Conservation (phyloP, 163 green algal genomes). For the Chlorella variabilis region DNA sequence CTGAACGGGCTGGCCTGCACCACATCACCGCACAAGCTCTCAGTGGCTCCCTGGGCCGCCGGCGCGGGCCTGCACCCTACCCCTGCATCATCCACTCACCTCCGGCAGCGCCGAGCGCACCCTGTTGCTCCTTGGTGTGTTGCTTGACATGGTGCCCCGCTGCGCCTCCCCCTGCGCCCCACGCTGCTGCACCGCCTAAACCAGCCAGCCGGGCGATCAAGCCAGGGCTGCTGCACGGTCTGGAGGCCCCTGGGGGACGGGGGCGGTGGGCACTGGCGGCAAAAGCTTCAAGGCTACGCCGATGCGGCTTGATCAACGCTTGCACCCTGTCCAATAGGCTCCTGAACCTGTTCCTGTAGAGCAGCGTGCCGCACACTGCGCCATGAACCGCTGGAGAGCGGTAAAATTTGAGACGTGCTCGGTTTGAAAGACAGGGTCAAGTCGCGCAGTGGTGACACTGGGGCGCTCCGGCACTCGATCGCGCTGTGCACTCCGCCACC, state of each 20-base stretch:
- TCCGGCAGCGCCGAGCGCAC: slow-evolving; percentile 18
- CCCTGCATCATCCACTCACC: neutral
- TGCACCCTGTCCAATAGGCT: too few species aligned
- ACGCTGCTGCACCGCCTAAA: neutral
- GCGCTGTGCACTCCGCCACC: too few species aligned
- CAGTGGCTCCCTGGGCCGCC: too few species aligned
- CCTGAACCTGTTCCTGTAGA: too few species aligned
- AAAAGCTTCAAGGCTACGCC: too few species aligned
- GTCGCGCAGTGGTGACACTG: too few species aligned
- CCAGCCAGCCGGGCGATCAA: neutral
- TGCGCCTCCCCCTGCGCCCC: neutral
- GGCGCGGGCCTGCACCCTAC: too few species aligned
- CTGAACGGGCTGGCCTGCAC: slow-evolving; percentile 33
- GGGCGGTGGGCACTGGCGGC: neutral
- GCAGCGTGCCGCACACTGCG: too few species aligned
- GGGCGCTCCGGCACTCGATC: too few species aligned
- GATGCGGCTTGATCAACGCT: too few species aligned
- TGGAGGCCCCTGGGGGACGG: neutral
- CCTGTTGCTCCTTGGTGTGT: slow-evolving; percentile 1
- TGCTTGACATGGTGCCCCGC: neutral
- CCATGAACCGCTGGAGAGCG: neutral
- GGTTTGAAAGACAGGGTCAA: too few species aligned
- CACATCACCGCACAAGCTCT: neutral
- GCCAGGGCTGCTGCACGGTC: neutral
- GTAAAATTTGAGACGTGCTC: neutral